phyloP scores from a whole-genome alignment of 2,329 filamentous ascomycete species.

The Lachnellula willkommii region DNA sequence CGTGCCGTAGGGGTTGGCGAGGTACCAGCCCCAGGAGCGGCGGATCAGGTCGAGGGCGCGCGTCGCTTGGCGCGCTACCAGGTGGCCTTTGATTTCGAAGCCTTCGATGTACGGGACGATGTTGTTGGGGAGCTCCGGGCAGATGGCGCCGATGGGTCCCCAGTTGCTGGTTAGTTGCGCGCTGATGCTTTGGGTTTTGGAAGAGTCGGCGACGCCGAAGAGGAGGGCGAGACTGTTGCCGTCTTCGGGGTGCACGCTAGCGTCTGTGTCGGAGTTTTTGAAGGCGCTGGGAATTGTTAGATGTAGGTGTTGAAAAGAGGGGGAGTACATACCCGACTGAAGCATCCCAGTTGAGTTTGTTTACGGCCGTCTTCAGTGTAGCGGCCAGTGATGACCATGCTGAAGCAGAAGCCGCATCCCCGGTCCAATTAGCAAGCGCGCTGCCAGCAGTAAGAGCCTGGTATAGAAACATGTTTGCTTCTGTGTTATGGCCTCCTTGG shows the following conservation, averaged over 20 bases:
- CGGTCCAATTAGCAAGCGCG: constrained; percentile 39
- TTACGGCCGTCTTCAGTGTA: constrained; percentile 19
- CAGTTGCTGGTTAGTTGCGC: constrained; percentile 34
- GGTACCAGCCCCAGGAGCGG: constrained; percentile 55
- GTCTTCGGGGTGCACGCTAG: constrained; percentile 53
- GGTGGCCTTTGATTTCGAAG: constrained; percentile 54
- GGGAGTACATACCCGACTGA: constrained; percentile 18
- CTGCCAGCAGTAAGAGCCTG: constrained; percentile 44
- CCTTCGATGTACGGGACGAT: constrained; percentile 54
- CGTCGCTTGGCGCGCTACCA: constrained; percentile 41
- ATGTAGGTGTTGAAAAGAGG: constrained; percentile 9
- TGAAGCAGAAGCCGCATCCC: constrained; percentile 18
- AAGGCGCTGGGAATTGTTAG: constrained; percentile 21
- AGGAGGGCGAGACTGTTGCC: constrained; percentile 51
- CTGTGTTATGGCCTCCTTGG: constrained; percentile 28
- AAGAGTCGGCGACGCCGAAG: constrained; percentile 14
- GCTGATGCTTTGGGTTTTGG: constrained; percentile 36
- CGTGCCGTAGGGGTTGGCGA: constrained; percentile 53
- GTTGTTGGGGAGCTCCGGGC: constrained; percentile 52
- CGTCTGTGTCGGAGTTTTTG: constrained; percentile 41
- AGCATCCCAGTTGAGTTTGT: constrained; percentile 19
- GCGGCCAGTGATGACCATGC: constrained; percentile 17
- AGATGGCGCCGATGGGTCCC: constrained; percentile 49
- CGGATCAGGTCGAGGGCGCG: constrained; percentile 53
- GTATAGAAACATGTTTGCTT: constrained; percentile 34